phyloP scores from a whole-genome alignment of 805 yeast genomes.

The Yarrowia hollandica region DNA sequence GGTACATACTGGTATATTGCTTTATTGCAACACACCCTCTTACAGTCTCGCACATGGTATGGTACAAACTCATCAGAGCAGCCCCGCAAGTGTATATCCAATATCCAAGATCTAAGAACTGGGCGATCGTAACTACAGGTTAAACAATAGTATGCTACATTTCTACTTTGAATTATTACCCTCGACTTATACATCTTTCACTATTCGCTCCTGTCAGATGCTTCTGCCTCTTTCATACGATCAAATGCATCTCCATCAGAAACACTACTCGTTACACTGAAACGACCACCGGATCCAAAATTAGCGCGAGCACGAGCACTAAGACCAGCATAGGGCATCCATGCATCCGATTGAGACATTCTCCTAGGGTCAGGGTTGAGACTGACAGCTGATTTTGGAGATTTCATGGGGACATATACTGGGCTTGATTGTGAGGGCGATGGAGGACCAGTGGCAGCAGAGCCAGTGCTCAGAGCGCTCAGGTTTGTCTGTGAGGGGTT shows the following conservation, averaged over 20 bases:
- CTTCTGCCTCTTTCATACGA: constrained; percentile 20
- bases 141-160: too few relatives aligned
- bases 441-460: not conserved
- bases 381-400: constrained; percentile 21
- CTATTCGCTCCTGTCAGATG: constrained; percentile 8
- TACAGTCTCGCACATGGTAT: too few relatives aligned
- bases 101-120: too few relatives aligned
- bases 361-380: constrained; percentile 21
- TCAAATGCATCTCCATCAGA: constrained; percentile 24
- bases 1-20: too few relatives aligned
- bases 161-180: not conserved
- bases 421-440: constrained; percentile 23
- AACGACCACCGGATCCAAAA: constrained; percentile 22
- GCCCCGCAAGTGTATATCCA: too few relatives aligned
- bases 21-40: too few relatives aligned
- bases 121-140: too few relatives aligned
- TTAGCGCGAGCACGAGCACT: constrained; percentile 28
- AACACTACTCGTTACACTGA: constrained; percentile 8
- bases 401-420: constrained; percentile 15
- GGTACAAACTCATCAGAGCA: too few relatives aligned
- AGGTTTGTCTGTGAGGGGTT: constrained; percentile 26
- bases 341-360: constrained; percentile 24
- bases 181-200: not conserved
- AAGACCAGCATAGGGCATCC: constrained; percentile 29
- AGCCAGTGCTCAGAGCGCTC: not conserved